Base-by-base conservation (phyloP, 1,139 yeast species). In the Pichia sp. region DNA sequence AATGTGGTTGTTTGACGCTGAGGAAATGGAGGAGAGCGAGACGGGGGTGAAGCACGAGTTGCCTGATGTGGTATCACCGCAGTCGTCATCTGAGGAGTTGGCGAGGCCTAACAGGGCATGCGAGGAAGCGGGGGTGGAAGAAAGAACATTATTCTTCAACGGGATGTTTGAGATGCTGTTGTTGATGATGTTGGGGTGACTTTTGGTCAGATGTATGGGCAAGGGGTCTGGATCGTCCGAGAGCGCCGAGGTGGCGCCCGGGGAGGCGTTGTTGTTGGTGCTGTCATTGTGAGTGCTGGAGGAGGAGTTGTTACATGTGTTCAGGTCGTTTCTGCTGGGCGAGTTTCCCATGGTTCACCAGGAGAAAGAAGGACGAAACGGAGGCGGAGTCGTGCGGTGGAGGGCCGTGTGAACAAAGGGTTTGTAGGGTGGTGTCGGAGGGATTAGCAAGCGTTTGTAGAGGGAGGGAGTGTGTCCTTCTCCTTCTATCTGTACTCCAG, bases 261-360 rank as follows among this genome's bases (percentile, higher is more conserved):
- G 77, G 68, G 80, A 75, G 31, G 41, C 31, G n/a, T 46, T 31
- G 69, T 78, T 76, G 55, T 57, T 60, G 69, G 77, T 76, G 57
- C 55, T 59, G 50, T 64, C 55, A 54, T 83, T 78, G 50, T 59
- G 55, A 6, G 43, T 33, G 47, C 44, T 49, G 24, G 46, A 40
- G 34, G 44, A 34, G 30, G 44, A 31, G 29, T 31, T 46, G 46
- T 52, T 54, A 46, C 63, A 52, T n/a, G 49, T 24, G 30, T 49
- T 58, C 48, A 62, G 54, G 48, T 64, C 66, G 64, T 63, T 66
- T 60, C 63, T 64, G 57, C 67, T 66, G 71, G 84, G 84, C 77
- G 81, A 78, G 70, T 79, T 80, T 73, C 85, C 84, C 85, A 80
- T 80, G 51, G 24, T 57, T 29, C 33, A 48, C 20, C 24, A 9